These are phyloP conservation scores for Suhomyces bribrorum DNA, from an alignment of 1,139 yeast species.

Conservation along the genomic window DNA sequence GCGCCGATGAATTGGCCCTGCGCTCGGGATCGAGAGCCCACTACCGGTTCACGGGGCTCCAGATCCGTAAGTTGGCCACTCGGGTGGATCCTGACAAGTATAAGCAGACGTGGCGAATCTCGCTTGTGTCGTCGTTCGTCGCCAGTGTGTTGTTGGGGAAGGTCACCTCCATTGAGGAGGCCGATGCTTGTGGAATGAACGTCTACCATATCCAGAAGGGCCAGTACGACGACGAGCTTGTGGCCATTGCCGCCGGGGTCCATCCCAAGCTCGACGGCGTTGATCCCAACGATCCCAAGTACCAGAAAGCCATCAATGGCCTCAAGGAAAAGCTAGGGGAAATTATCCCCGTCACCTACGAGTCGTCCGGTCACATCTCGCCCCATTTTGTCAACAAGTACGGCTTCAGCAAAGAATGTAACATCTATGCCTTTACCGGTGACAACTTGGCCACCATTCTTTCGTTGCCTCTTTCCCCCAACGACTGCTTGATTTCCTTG, in stretches of 20 bases:
- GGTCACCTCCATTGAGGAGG: slow-evolving; percentile 67
- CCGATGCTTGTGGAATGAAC: slow-evolving; percentile 94
- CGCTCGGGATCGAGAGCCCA: slow-evolving; percentile 88
- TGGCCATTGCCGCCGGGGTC: slow-evolving; percentile 54
- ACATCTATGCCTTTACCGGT: slow-evolving; percentile 75
- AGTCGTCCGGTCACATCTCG: slow-evolving; percentile 48
- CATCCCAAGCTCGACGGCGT: slow-evolving; percentile 39
- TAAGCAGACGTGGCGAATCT: slow-evolving; percentile 57
- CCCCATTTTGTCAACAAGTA: slow-evolving; percentile 63
- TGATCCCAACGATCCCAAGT: slow-evolving; percentile 20
- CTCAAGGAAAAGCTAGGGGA: slow-evolving; percentile 53
- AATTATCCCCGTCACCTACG: slow-evolving; percentile 49
- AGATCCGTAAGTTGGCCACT: slow-evolving; percentile 71
- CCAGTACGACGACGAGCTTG: slow-evolving; percentile 54
- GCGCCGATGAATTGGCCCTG: slow-evolving; percentile 62
- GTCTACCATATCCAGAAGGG: slow-evolving; percentile 64
- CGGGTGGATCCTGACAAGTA: slow-evolving; percentile 54
- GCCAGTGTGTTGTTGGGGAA: slow-evolving; percentile 70
- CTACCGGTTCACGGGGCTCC: slow-evolving; percentile 88
- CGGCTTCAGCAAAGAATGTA: slow-evolving; percentile 58
- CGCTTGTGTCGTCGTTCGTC: slow-evolving; percentile 77
- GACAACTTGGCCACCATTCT: slow-evolving; percentile 89
- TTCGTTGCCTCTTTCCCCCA: slow-evolving; percentile 72
- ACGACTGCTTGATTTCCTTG: slow-evolving; percentile 77
- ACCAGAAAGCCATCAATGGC: slow-evolving; percentile 34